Base-by-base conservation (phyloP, 1,139 yeast species). In the Candida sp. region DNA sequence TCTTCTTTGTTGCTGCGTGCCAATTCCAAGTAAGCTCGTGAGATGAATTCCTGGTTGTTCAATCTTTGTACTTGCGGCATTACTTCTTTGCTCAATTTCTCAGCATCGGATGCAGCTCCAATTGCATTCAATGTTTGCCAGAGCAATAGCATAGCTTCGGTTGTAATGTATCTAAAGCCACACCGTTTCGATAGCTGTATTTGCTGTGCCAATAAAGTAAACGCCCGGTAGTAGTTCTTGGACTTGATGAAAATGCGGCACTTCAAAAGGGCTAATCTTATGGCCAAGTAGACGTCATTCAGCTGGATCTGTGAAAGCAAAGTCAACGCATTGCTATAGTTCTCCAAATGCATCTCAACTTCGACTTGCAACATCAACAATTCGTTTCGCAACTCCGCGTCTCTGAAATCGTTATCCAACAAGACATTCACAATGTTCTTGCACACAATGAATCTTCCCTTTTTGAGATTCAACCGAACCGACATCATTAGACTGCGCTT, bases 181-280 rank as follows among this genome's bases (percentile, higher is more conserved):
- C 76, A 65, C 11, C 65, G 61, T 38, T 72, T 71, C 1, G 83
- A 77, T 17, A 68, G 58, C 44, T 74, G 72, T 5, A 83, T 63
- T 43, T 78, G 78, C 57, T 78, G 81, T 2, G 82, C 63, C 0
- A 80, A 59, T 38, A 78, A 63, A 0, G 83, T 72, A 11, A 83
- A 56, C 0, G 76, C 80, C 46, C 80, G 67, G 6, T 75, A 62
- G 8, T 75, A 73, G 4, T 72, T 66, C 1, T 75, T 77, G 1
- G 79, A 65, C 9, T 59, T 52, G 28, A 71, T 63, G 52, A 77
- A 68, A 2, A 82, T 68, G 17, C 64, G 62, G 46, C 83, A 75
- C 55, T 78, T 78, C 42, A 82, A 58, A 11, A 82, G 56, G 40
- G 76, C 78, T 49, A 81, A 70, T 56, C 73, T 70, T 34, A 81